Evolutionary conservation across 768 basidiomycete species (phyloP).

Genomic region (Suillus spraguei): DNA sequence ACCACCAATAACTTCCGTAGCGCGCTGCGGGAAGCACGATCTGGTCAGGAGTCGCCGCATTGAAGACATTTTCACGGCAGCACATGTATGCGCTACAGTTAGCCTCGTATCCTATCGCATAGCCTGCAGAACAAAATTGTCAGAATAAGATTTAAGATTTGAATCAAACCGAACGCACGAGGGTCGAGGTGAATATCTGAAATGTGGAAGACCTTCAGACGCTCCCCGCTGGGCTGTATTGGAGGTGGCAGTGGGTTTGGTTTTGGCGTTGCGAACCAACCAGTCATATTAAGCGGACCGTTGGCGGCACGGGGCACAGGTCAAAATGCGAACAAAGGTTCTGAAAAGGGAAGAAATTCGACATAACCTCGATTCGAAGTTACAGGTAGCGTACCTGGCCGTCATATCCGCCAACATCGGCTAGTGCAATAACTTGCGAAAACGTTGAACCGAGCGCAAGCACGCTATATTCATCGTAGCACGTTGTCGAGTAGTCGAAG

Average conservation of each 20-base stretch:
- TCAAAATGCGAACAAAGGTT: conserved; percentile 40
- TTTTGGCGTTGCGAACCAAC: conserved; percentile 56
- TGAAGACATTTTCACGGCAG: conserved; percentile 56
- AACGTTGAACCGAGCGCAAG: conserved; percentile 44
- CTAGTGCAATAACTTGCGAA: conserved; percentile 50
- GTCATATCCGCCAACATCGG: conserved; percentile 49
- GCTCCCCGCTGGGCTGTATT: conserved; percentile 44
- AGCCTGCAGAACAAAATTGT: conserved; percentile 43
- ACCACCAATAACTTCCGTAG: conserved; percentile 63
- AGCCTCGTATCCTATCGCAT: conserved; percentile 67
- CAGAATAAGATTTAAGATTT: neutral
- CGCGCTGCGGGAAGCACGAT: conserved; percentile 60
- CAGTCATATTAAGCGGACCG: conserved; percentile 45
- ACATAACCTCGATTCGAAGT: neutral
- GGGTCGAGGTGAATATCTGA: conserved; percentile 56
- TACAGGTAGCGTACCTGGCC: conserved; percentile 40
- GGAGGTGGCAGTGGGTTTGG: conserved; percentile 45
- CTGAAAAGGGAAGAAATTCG: neutral
- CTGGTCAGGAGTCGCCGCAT: conserved; percentile 47
- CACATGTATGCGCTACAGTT: conserved; percentile 68
- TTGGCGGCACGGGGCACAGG: conserved; percentile 41
- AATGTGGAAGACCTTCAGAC: conserved; percentile 50
- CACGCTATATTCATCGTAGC: conserved; percentile 36
- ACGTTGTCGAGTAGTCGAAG: conserved; percentile 40
- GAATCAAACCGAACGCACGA: conserved; percentile 33